Evolutionary conservation across 2,329 filamentous ascomycete genomes (phyloP).

Genomic region (Alternaria sp.): DNA sequence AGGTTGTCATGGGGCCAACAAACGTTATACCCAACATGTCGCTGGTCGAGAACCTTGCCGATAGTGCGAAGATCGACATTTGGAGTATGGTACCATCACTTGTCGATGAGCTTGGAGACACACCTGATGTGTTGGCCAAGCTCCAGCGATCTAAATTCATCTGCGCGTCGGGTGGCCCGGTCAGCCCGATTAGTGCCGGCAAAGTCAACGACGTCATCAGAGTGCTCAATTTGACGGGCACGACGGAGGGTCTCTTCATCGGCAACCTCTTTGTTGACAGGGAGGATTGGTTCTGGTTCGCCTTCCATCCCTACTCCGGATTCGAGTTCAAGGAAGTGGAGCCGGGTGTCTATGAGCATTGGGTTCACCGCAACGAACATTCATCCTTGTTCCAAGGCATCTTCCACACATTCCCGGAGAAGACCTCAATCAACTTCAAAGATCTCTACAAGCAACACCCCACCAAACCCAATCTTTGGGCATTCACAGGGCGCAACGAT

Average conservation of each 20-base stretch:
- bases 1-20: slow-evolving; percentile 47
- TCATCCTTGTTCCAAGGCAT: slow-evolving; percentile 25
- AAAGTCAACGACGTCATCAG: slow-evolving; percentile 24
- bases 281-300: slow-evolving; percentile 33
- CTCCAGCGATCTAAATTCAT: slow-evolving; percentile 27
- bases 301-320: slow-evolving; percentile 27
- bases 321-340: slow-evolving; percentile 32
- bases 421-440: slow-evolving; percentile 24
- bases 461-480: slow-evolving; percentile 24
- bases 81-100: slow-evolving; percentile 33
- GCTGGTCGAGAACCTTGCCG: slow-evolving; percentile 43
- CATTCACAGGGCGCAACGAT: slow-evolving; percentile 27
- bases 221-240: slow-evolving; percentile 29
- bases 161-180: slow-evolving; percentile 47
- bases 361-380: slow-evolving; percentile 42
- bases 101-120: slow-evolving; percentile 32
- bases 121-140: slow-evolving; percentile 24
- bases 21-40: slow-evolving; percentile 47
- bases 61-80: slow-evolving; percentile 41
- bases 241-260: slow-evolving; percentile 33
- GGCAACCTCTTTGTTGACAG: slow-evolving; percentile 15
- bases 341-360: slow-evolving; percentile 44
- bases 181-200: slow-evolving; percentile 21
- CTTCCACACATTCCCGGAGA: slow-evolving; percentile 29
- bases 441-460: slow-evolving; percentile 28